Evolutionary conservation across 2,329 filamentous ascomycete species (phyloP).

Genomic region (Calycina herbarum): DNA sequence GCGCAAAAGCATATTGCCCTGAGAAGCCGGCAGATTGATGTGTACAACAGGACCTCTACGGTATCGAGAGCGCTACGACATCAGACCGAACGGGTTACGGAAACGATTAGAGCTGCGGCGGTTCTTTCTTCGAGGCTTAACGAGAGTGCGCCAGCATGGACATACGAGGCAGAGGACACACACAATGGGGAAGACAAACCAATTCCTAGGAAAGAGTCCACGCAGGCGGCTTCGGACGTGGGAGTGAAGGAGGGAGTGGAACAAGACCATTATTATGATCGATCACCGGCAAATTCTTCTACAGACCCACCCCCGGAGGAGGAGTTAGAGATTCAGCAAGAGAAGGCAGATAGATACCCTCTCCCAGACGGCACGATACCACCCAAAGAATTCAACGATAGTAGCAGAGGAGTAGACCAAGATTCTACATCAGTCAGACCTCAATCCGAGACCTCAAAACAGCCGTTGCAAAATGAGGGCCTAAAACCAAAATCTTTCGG

Average conservation of each 20-base stretch:
- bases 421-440: constrained; percentile 39
- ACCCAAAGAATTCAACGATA: constrained; percentile 33
- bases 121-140: constrained; percentile 58
- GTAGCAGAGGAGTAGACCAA: constrained; percentile 32
- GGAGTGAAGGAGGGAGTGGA: constrained; percentile 41
- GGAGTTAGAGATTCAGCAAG: constrained; percentile 47
- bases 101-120: constrained; percentile 61
- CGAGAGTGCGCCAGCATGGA: constrained; percentile 42
- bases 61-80: constrained; percentile 61
- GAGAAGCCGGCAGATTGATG: constrained; percentile 57
- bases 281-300: constrained; percentile 43
- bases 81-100: constrained; percentile 60
- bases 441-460: constrained; percentile 39
- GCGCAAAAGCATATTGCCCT: constrained; percentile 63
- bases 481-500: constrained; percentile 41
- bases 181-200: constrained; percentile 18
- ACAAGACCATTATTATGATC: constrained; percentile 52
- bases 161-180: constrained; percentile 24
- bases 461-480: constrained; percentile 36
- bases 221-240: constrained; percentile 28
- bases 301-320: constrained; percentile 40
- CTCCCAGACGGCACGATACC: constrained; percentile 53
- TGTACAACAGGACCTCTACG: constrained; percentile 64
- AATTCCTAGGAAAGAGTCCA: constrained; percentile 34
- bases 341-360: constrained; percentile 44